phyloP scores from a whole-genome alignment of 148 eudicot genomes.

The Chenopodium album region DNA sequence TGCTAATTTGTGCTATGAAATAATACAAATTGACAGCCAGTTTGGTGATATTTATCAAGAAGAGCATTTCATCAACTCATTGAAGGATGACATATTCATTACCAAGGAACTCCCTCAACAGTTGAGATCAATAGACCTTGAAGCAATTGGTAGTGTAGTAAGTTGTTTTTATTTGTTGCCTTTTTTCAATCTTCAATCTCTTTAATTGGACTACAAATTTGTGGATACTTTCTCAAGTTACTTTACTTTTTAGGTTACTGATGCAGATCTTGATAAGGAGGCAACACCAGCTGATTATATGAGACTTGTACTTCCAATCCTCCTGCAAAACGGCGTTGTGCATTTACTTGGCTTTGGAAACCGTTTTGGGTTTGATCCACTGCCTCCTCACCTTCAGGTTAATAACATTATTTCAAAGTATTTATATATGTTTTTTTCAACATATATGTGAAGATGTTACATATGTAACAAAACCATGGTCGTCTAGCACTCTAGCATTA shows the following conservation, averaged over 20 bases:
- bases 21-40: conserved; percentile 56
- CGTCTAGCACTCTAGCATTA: not conserved
- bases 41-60: conserved; percentile 84
- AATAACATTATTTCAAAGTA: conserved; percentile 1
- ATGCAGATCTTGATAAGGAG: conserved; percentile 84
- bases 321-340: conserved; percentile 62
- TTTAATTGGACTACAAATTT: not conserved
- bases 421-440: not conserved
- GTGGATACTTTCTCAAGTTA: not conserved
- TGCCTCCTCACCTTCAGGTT: conserved; percentile 83
- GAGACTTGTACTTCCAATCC: conserved; percentile 61
- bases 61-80: conserved; percentile 55
- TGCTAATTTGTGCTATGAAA: conserved; percentile 5
- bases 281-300: conserved; percentile 65
- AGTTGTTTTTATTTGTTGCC: conserved; percentile 24
- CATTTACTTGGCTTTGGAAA: conserved; percentile 93
- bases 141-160: conserved; percentile 84
- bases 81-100: conserved; percentile 65
- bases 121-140: conserved; percentile 60
- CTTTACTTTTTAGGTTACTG: conserved; percentile 60
- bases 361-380: conserved; percentile 87
- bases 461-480: not conserved
- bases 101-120: conserved; percentile 73
- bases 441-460: not conserved
- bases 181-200: not conserved